Conservation (phyloP, 139 green algal species). For the Coelastrella sp. region DNA sequence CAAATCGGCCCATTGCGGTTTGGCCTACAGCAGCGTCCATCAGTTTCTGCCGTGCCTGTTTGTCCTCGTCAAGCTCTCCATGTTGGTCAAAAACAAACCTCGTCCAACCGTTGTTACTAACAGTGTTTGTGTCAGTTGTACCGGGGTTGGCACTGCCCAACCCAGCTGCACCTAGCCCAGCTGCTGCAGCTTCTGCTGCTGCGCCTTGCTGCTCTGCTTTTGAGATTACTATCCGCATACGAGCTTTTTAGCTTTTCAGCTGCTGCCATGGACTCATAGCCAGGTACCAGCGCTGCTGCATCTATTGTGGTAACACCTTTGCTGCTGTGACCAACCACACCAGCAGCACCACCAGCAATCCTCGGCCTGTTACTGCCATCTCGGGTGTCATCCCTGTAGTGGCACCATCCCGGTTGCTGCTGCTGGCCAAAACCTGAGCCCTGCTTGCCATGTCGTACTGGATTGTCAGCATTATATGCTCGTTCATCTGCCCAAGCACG, state of each 20-base stretch:
- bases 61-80: slow-evolving; percentile 18
- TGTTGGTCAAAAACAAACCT: slow-evolving; percentile 35
- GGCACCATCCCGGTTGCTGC: not conserved
- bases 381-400: not conserved
- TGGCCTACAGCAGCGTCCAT: slow-evolving; percentile 13
- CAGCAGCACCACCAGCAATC: not conserved
- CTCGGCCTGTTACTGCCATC: not conserved
- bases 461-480: not conserved
- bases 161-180: not conserved
- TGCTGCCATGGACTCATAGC: slow-evolving; percentile 15
- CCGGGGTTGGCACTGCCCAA: not conserved
- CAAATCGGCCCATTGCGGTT: not conserved
- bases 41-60: slow-evolving; percentile 13
- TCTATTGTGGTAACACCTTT: not conserved
- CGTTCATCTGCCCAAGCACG: slow-evolving; percentile 10
- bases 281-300: slow-evolving; percentile 20
- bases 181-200: slow-evolving; percentile 2
- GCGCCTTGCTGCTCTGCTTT: slow-evolving; percentile 11
- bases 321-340: not conserved
- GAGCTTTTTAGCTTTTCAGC: slow-evolving; percentile 33
- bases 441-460: slow-evolving; percentile 15
- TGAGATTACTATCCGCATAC: slow-evolving; percentile 16
- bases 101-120: not conserved
- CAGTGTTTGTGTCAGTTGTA: not conserved
- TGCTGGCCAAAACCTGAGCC: slow-evolving; percentile 15